These are phyloP conservation scores for Candida gorgasii DNA, from an alignment of 805 yeast species.

Conservation along the genomic window DNA sequence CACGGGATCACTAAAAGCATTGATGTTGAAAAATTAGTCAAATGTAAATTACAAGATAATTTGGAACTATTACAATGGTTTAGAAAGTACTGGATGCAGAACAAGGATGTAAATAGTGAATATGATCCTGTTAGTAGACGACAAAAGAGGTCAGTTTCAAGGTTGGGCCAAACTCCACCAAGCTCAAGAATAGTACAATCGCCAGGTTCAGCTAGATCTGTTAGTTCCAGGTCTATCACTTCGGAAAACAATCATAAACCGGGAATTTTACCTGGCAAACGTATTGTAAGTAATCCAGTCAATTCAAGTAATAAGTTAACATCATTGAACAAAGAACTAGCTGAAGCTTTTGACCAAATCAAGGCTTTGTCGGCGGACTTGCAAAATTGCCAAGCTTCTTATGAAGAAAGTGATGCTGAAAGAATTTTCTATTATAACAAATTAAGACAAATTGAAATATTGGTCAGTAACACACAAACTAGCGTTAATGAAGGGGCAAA, in stretches of 20 bases:
- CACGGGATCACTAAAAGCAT: constrained; percentile 72
- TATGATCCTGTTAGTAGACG: constrained; percentile 62
- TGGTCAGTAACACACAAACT: constrained; percentile 53
- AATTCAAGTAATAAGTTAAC: constrained; percentile 1
- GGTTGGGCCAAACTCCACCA: constrained; percentile 8
- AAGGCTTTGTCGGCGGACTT: constrained; percentile 49
- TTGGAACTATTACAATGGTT: constrained; percentile 94
- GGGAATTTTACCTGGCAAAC: constrained; percentile 9
- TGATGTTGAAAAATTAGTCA: constrained; percentile 78
- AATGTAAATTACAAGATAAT: constrained; percentile 91
- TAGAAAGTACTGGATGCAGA: constrained; percentile 76
- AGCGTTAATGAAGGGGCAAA: constrained; percentile 9
- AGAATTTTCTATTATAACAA: constrained; percentile 90
- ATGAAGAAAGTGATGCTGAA: constrained; percentile 73
- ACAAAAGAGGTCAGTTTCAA: constrained; percentile 9
- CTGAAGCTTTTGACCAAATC: constrained; percentile 45
- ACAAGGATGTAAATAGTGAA: constrained; percentile 53
- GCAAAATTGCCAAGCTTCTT: constrained; percentile 56
- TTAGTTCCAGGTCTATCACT: background rate
- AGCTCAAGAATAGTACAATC: constrained; percentile 8
- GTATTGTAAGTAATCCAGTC: constrained; percentile 9
- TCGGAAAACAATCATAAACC: constrained; percentile 1
- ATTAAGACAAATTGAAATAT: constrained; percentile 81
- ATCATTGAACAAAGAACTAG: constrained; percentile 39
- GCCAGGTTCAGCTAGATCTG: constrained; percentile 5